Conservation (phyloP, 2,329 filamentous ascomycete genomes). For the Diaporthe australafricana region DNA sequence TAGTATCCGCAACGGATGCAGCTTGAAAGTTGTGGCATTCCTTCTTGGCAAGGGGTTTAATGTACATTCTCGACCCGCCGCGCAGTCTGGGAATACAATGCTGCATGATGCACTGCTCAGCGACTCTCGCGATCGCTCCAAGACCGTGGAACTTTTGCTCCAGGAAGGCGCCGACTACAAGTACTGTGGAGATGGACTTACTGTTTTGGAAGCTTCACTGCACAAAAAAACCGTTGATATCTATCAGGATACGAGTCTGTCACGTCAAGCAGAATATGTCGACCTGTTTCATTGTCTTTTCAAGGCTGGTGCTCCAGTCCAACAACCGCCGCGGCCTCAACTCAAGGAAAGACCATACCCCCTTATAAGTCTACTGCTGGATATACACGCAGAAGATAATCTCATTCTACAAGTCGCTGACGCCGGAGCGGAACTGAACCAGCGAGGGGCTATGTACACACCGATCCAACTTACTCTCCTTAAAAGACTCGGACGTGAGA, state of each 20-base stretch:
- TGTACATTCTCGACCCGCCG: neutral
- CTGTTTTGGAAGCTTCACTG: neutral
- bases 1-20: neutral
- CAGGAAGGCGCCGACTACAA: neutral
- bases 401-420: neutral
- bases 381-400: neutral
- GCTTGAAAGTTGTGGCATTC: neutral
- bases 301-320: neutral
- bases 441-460: too few relatives aligned
- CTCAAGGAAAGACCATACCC: neutral
- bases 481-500: too few relatives aligned
- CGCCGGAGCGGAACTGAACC: neutral
- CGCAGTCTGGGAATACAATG: neutral
- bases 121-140: neutral
- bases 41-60: neutral
- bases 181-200: too few relatives aligned
- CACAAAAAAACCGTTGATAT: too few relatives aligned
- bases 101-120: neutral
- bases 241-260: too few relatives aligned
- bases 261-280: neutral
- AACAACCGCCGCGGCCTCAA: neutral
- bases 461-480: too few relatives aligned
- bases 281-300: neutral
- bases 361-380: neutral
- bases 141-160: neutral